phyloP scores from a whole-genome alignment of 768 basidiomycete genomes.

The Boletus pseudopeckii region DNA sequence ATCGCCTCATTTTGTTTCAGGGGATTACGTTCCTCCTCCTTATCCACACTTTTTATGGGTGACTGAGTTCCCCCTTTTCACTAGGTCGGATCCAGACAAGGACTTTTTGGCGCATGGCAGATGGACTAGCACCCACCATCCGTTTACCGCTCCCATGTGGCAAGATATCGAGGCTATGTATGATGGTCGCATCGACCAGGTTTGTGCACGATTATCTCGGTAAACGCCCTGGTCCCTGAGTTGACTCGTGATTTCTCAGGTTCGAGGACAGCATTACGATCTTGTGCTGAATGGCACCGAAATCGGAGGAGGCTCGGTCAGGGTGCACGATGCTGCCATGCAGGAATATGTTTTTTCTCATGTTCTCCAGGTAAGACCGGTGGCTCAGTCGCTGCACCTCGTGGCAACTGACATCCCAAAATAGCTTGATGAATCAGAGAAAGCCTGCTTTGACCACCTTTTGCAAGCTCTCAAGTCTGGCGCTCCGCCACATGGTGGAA shows the following conservation, averaged over 20 bases:
- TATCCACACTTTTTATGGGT: conserved; percentile 90
- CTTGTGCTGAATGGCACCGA: conserved; percentile 92
- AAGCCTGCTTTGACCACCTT: conserved; percentile 75
- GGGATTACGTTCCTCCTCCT: conserved; percentile 51
- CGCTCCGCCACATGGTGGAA: conserved; percentile 94
- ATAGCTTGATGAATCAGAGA: conserved; percentile 73
- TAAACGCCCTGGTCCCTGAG: neutral
- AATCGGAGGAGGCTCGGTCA: conserved; percentile 91
- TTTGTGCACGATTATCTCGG: conserved; percentile 29
- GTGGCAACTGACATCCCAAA: conserved; percentile 10
- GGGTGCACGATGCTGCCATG: conserved; percentile 84
- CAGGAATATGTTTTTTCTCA: conserved; percentile 79
- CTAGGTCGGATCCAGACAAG: conserved; percentile 84
- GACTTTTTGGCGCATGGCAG: conserved; percentile 79
- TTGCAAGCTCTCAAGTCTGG: conserved; percentile 85
- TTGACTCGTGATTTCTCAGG: conserved; percentile 40
- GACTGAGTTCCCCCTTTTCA: conserved; percentile 93
- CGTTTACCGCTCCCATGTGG: conserved; percentile 94
- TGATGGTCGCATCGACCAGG: conserved; percentile 59
- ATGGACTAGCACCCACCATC: conserved; percentile 93
- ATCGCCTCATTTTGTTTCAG: conserved; percentile 34
- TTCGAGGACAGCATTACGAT: conserved; percentile 95
- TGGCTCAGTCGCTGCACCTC: conserved; percentile 5
- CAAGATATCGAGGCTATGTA: conserved; percentile 81
- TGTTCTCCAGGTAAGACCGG: conserved; percentile 66